Percentiles rank a stretch among this genome's conserved stretches.
Evolutionary conservation across 495 filamentous ascomycete genomes (phyloP).

Genomic region (Penicillium turbatum): DNA sequence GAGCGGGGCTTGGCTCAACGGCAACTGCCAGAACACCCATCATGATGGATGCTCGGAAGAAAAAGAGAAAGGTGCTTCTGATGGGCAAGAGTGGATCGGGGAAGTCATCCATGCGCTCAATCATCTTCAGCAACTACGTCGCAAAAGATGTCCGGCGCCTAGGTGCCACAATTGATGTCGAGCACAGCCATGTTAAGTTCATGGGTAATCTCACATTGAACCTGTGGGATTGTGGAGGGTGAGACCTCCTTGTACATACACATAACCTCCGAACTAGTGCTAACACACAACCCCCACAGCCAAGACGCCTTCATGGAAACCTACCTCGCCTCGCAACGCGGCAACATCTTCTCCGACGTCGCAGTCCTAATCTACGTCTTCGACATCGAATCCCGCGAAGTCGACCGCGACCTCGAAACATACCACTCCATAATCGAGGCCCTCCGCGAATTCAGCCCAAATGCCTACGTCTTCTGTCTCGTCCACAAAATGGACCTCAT

Average conservation of each 20-base stretch:
- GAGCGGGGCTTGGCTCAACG: conserved; percentile 29
- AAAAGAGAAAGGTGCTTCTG: conserved; percentile 55
- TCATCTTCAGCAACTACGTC: conserved; percentile 97
- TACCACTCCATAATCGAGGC: conserved; percentile 84
- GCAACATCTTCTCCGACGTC: conserved; percentile 93
- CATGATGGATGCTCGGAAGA: conserved; percentile 46
- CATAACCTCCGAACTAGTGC: background rate
- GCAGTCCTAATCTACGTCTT: conserved; percentile 99
- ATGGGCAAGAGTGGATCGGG: conserved; percentile 97
- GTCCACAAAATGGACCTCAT: conserved; percentile 99
- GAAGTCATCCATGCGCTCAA: conserved; percentile 98
- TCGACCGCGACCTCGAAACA: conserved; percentile 82
- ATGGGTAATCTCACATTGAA: conserved; percentile 95
- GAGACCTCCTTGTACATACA: conserved; percentile 19
- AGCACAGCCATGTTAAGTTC: conserved; percentile 96
- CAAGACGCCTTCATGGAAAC: conserved; percentile 99
- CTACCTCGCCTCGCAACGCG: conserved; percentile 87
- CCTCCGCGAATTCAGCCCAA: conserved; percentile 75
- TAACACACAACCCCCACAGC: conserved; percentile 40
- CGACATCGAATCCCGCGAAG: conserved; percentile 92
- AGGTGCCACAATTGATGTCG: conserved; percentile 97
- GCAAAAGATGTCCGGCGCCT: conserved; percentile 91
- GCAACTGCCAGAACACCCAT: conserved; percentile 6
- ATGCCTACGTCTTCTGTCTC: conserved; percentile 82
- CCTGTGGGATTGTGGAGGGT: conserved; percentile 97